Evolutionary conservation across 2,329 filamentous ascomycete species (phyloP).

Genomic region (Apiospora phragmitis): DNA sequence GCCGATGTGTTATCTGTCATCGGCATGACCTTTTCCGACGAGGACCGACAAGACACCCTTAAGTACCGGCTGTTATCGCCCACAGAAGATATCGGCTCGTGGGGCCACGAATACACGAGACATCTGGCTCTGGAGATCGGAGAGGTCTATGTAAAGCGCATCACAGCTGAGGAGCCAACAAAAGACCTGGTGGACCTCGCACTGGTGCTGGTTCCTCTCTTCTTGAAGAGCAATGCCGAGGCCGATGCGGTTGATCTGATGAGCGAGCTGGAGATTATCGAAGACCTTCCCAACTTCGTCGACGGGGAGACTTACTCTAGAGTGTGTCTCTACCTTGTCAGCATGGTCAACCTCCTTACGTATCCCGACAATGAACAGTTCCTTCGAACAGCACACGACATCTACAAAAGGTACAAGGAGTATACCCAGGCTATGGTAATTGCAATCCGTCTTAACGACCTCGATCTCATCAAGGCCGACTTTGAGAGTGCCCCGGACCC

Average conservation of each 20-base stretch:
- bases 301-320: conserved; percentile 92
- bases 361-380: conserved; percentile 98
- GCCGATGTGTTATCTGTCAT: conserved; percentile 97
- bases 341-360: conserved; percentile 96
- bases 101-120: conserved; percentile 97
- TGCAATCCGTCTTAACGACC: conserved; percentile 89
- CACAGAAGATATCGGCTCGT: conserved; percentile 89
- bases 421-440: conserved; percentile 91
- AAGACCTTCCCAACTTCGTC: conserved; percentile 82
- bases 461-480: conserved; percentile 77
- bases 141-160: conserved; percentile 85
- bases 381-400: conserved; percentile 86
- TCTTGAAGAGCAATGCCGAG: conserved; percentile 96
- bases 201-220: conserved; percentile 83
- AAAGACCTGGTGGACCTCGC: conserved; percentile 86
- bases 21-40: conserved; percentile 98
- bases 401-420: conserved; percentile 92
- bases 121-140: conserved; percentile 96
- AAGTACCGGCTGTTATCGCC: conserved; percentile 92
- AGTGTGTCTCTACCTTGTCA: conserved; percentile 97
- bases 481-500: conserved; percentile 80
- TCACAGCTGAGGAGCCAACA: conserved; percentile 81
- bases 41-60: conserved; percentile 91
- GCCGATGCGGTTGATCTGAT: conserved; percentile 96
- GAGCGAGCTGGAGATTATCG: conserved; percentile 97